Evolutionary conservation across 345 rosid genomes (phyloP).

Genomic region (Ceriops zippeliana): DNA sequence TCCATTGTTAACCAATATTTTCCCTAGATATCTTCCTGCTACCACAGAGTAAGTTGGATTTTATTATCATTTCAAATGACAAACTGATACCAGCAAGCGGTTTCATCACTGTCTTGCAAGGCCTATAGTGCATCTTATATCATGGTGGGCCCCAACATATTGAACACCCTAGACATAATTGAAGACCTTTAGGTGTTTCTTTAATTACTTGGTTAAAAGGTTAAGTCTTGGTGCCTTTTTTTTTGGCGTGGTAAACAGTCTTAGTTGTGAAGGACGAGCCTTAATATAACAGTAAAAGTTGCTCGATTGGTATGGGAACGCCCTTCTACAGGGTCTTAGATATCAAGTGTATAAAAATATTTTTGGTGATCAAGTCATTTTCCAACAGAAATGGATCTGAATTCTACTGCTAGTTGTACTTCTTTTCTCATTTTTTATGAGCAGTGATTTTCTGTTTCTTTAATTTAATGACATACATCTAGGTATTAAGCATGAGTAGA

Average conservation of each 20-base stretch:
- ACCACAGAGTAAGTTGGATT: no score
- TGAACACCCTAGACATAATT: constrained; percentile 25
- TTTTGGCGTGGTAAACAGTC: not conserved
- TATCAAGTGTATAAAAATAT: constrained; percentile 23
- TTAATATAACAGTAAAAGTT: no score
- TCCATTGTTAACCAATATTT: not conserved
- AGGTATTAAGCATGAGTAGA: constrained; percentile 79
- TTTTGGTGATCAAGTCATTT: constrained; percentile 7
- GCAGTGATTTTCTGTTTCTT: not conserved
- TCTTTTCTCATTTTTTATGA: not conserved
- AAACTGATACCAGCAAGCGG: constrained; percentile 10
- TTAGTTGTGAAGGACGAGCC: no score
- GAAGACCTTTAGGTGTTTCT: constrained; percentile 22
- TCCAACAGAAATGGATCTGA: constrained; percentile 12
- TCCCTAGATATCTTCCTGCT: not conserved
- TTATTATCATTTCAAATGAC: not conserved
- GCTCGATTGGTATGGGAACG: no score
- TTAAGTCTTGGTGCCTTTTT: constrained; percentile 26
- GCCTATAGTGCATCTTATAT: constrained; percentile 16
- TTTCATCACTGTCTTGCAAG: constrained; percentile 2
- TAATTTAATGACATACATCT: constrained; percentile 12
- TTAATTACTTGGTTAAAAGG: constrained; percentile 24
- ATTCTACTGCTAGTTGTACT: constrained; percentile 6
- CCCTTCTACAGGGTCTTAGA: no score
- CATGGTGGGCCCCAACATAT: constrained; percentile 29